A percentile compares a stretch with the other conserved stretches of the same genome.
phyloP scores from a whole-genome alignment of 805 yeast species.

The Metschnikowia bowlesiae region DNA sequence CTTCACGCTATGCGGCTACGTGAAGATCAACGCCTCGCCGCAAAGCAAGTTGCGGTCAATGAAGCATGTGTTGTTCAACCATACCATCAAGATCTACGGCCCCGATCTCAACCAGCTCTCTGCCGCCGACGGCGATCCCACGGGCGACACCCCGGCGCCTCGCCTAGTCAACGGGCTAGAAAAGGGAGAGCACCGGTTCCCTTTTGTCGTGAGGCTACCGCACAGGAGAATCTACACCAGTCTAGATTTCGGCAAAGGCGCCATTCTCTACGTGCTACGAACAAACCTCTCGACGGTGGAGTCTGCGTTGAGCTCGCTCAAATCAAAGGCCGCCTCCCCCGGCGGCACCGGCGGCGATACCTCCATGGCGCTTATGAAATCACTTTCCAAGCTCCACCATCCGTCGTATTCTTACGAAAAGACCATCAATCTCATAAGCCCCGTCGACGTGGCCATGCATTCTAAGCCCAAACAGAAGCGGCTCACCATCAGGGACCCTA shows the following conservation, averaged over 20 bases:
- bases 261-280: conserved; percentile 60
- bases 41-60: conserved; percentile 51
- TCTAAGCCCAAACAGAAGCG: conserved; percentile 65
- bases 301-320: conserved; percentile 4
- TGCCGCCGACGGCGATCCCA: neutral
- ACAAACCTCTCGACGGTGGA: conserved; percentile 38
- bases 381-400: conserved; percentile 22
- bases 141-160: neutral
- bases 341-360: neutral
- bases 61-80: conserved; percentile 52
- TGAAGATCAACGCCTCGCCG: conserved; percentile 50
- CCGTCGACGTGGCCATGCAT: conserved; percentile 65
- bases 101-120: conserved; percentile 6
- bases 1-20: conserved; percentile 52
- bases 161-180: conserved; percentile 46
- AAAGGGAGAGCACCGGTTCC: conserved; percentile 84
- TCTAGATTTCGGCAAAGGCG: conserved; percentile 81
- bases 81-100: conserved; percentile 58
- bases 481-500: conserved; percentile 56
- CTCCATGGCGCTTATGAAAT: neutral
- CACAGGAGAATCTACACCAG: conserved; percentile 66
- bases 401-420: conserved; percentile 49
- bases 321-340: neutral
- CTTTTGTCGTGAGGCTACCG: conserved; percentile 81
- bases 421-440: conserved; percentile 57